Evolutionary conservation across 106 monocot species (phyloP).

Genomic region (Acorus gramineus): DNA sequence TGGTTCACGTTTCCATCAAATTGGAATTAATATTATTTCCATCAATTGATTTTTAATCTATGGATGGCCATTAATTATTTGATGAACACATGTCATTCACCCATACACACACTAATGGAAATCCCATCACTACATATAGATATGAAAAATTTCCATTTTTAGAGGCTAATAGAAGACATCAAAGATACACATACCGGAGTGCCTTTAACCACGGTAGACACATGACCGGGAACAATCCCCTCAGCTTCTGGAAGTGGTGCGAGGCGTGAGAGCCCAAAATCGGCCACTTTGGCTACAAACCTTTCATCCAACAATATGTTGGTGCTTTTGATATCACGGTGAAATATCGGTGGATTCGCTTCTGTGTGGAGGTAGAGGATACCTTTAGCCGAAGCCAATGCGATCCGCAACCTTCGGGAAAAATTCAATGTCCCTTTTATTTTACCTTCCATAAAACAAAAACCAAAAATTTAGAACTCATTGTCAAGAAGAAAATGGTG

Average conservation of each 20-base stretch:
- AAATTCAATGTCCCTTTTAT: slow-evolving; percentile 31
- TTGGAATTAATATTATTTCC: too few species aligned
- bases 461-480: not conserved
- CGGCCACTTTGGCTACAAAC: slow-evolving; percentile 75
- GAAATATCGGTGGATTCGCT: slow-evolving; percentile 88
- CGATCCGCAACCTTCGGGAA: slow-evolving; percentile 50
- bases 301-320: slow-evolving; percentile 77
- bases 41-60: too few species aligned
- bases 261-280: slow-evolving; percentile 88
- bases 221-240: slow-evolving; percentile 38
- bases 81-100: too few species aligned
- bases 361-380: slow-evolving; percentile 82
- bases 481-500: too few species aligned
- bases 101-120: too few species aligned
- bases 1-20: too few species aligned
- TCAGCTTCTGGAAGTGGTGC: slow-evolving; percentile 62
- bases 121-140: too few species aligned
- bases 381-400: slow-evolving; percentile 68
- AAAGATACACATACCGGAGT: slow-evolving; percentile 61
- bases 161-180: too few species aligned
- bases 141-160: too few species aligned
- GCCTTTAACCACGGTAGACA: slow-evolving; percentile 88
- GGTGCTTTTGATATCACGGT: slow-evolving; percentile 93
- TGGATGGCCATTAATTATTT: too few species aligned
- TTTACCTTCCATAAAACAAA: slow-evolving; percentile 21